Percentiles rank a stretch among this genome's conserved stretches.
phyloP scores from a whole-genome alignment of 2,329 filamentous ascomycete genomes.

The Nemania sp. region DNA sequence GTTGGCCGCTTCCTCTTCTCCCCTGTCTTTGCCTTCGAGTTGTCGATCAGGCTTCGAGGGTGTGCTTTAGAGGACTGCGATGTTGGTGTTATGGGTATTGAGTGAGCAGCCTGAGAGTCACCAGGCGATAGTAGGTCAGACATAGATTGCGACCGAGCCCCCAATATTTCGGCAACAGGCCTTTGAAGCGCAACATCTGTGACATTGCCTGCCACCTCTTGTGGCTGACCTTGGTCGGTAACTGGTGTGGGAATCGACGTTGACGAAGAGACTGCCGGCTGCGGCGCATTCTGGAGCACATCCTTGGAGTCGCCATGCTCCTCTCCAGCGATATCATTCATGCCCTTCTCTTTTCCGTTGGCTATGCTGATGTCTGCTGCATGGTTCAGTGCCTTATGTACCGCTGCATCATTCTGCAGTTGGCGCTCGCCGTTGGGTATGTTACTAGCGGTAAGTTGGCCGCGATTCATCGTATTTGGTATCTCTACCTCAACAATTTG shows the following conservation, averaged over 20 bases:
- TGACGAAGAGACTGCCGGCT: neutral
- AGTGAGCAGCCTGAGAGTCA: constrained; percentile 28
- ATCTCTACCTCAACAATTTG: neutral
- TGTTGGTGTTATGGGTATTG: constrained; percentile 35
- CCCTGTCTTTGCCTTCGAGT: constrained; percentile 58
- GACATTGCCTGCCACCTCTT: constrained; percentile 16
- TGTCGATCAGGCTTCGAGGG: constrained; percentile 45
- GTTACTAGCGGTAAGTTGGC: neutral
- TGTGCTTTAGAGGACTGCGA: constrained; percentile 36
- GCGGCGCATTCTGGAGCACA: neutral
- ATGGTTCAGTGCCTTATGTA: neutral
- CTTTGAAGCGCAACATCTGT: constrained; percentile 38
- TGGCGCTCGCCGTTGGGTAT: neutral
- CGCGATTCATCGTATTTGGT: neutral
- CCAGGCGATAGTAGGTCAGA: constrained; percentile 18
- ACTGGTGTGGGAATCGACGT: constrained; percentile 1
- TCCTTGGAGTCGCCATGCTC: too few relatives aligned
- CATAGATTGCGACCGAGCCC: constrained; percentile 26
- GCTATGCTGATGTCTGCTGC: neutral
- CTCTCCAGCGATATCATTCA: neutral
- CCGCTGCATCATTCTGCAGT: neutral
- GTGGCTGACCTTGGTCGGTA: constrained; percentile 1
- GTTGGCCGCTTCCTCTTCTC: constrained; percentile 70
- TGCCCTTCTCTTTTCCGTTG: neutral
- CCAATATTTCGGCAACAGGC: constrained; percentile 39